These are phyloP conservation scores for Colletotrichum lentis DNA, from an alignment of 2,329 filamentous ascomycete species.

Conservation along the genomic window DNA sequence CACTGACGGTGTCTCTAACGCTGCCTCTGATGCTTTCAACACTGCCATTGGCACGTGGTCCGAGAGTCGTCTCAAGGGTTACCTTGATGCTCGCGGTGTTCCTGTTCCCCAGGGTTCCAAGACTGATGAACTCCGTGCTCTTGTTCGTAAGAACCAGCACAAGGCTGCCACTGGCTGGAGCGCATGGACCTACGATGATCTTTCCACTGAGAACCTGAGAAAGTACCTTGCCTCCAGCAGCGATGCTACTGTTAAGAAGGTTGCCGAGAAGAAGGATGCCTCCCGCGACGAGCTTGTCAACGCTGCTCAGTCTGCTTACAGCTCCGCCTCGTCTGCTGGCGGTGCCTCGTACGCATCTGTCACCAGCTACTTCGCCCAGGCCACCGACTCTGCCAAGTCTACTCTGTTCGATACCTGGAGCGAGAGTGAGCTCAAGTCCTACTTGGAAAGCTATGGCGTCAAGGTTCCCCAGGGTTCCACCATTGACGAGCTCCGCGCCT, in stretches of 20 bases:
- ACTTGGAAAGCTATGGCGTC: conserved; percentile 81
- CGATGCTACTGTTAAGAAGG: conserved; percentile 64
- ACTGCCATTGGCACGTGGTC: conserved; percentile 71
- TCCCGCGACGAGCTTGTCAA: conserved; percentile 77
- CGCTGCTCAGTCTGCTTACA: conserved; percentile 68
- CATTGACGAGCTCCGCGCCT: conserved; percentile 73
- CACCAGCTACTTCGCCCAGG: conserved; percentile 73
- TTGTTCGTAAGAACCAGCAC: conserved; percentile 77
- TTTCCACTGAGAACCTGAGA: conserved; percentile 75
- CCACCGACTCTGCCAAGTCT: conserved; percentile 71
- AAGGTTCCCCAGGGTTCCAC: conserved; percentile 72
- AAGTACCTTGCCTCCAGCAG: conserved; percentile 62
- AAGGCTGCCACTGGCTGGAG: conserved; percentile 73
- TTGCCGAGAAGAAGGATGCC: conserved; percentile 67
- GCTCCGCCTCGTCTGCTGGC: conserved; percentile 66
- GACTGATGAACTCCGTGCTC: conserved; percentile 75
- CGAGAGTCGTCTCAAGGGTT: conserved; percentile 79
- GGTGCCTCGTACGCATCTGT: conserved; percentile 70
- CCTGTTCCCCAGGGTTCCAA: conserved; percentile 77
- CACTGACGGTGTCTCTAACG: conserved; percentile 71
- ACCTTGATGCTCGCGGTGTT: conserved; percentile 78
- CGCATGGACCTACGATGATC: conserved; percentile 83
- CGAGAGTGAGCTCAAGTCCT: conserved; percentile 76
- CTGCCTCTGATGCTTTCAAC: conserved; percentile 73
- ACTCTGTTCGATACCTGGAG: conserved; percentile 77